Percentiles rank a stretch among this genome's conserved stretches.
Conservation (phyloP, 176 grass and related monocot genomes). For the Cenchrus americanus region DNA sequence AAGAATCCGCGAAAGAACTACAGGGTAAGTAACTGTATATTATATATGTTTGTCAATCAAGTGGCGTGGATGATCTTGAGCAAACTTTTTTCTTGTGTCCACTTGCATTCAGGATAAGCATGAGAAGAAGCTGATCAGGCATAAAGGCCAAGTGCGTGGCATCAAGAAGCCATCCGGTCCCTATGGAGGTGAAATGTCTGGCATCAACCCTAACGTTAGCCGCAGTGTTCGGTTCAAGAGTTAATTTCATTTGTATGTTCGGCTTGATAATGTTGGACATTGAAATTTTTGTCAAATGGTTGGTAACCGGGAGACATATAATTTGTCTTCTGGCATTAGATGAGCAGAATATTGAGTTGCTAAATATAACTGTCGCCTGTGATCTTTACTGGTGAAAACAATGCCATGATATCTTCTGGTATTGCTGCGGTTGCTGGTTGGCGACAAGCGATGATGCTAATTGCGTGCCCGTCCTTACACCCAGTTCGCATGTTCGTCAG, state of each 20-base stretch:
- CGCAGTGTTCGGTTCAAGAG: constrained; percentile 76
- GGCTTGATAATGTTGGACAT: background rate
- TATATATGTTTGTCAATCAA: background rate
- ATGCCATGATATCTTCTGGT: too few relatives aligned
- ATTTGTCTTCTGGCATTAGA: too few relatives aligned
- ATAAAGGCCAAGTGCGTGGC: constrained; percentile 71
- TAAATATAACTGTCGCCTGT: too few relatives aligned
- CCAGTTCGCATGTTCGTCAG: too few relatives aligned
- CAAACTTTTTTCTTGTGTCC: background rate
- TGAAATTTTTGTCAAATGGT: constrained; percentile 2
- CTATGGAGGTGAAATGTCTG: constrained; percentile 84
- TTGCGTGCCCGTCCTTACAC: too few relatives aligned
- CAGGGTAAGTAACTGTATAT: constrained; percentile 58
- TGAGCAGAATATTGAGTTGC: too few relatives aligned
- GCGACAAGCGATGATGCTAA: too few relatives aligned
- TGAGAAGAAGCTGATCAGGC: constrained; percentile 41
- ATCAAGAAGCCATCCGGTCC: constrained; percentile 60
- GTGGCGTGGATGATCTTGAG: background rate
- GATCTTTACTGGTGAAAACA: too few relatives aligned
- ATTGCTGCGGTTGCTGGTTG: too few relatives aligned
- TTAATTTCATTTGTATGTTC: constrained; percentile 4
- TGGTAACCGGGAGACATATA: background rate
- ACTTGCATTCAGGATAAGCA: constrained; percentile 67
- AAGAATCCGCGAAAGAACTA: constrained; percentile 98
- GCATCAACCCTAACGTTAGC: constrained; percentile 79